Base-by-base conservation (phyloP, 106 monocot species). In the Xerophyta viscosa region DNA sequence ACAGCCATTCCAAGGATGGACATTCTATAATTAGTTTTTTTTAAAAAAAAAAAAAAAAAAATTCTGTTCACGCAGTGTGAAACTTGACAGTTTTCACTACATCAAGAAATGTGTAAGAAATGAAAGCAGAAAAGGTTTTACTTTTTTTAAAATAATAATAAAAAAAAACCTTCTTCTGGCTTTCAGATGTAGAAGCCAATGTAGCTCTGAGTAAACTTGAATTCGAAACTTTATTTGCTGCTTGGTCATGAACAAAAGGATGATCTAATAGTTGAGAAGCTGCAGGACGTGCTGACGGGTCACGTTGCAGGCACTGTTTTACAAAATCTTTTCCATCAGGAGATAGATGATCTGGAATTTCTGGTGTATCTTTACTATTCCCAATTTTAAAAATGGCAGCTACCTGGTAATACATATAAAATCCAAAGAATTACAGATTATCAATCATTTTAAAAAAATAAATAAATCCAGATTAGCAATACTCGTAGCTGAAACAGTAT, bases 371-470 rank as follows among this genome's bases (percentile, higher is more conserved):
- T 66, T 83, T 99, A 56, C 98, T 86, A 60, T 99, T 99, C 53
- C 78, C 90, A 54, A 99, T 99, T 71, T 99, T 99, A 56, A 99
- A 99, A 66, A 99, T 90, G 50, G 98, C 98, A 65, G 82, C 72
- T 45, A 90, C 82, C 98, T 99, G 65, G 21, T 48, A 12, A 12
- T 21, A 29, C 31, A 31, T 27, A 25, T 8, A 25, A 11, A 24
- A 11, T 3, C 29, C 36, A 39, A 26, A 15, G 3, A 30, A 24
- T 20, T 1, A 20, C 23, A 4, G 15, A 18, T n/a, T n/a, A n/a
- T n/a, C n/a, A n/a, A n/a, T n/a, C n/a, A n/a, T n/a, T n/a, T n/a
- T n/a, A n/a, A n/a, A n/a, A n/a, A n/a, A n/a, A n/a, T n/a, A n/a
- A n/a, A n/a, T n/a, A n/a, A n/a, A n/a, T n/a, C n/a, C n/a, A n/a